Evolutionary conservation across 148 eudicot genomes (phyloP).

Genomic region (Chenopodium suecicum): DNA sequence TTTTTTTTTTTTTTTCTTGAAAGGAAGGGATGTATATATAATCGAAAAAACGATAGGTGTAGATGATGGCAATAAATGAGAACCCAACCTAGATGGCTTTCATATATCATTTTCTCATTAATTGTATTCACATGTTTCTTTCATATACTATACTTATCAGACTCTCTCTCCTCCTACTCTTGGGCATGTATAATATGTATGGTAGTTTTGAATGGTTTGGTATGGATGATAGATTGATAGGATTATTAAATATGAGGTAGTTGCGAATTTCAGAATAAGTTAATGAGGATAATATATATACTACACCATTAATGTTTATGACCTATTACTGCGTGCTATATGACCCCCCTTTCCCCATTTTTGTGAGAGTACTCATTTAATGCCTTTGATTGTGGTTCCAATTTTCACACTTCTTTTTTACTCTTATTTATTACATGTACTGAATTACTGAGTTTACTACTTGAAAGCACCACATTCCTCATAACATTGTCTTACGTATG

Average conservation of each 20-base stretch:
- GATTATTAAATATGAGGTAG: slow-evolving; percentile 25
- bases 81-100: not conserved
- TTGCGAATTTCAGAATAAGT: slow-evolving; percentile 17
- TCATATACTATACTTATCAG: not conserved
- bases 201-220: not conserved
- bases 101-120: slow-evolving; percentile 26
- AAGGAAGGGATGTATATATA: too few species aligned
- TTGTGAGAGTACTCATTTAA: slow-evolving; percentile 8
- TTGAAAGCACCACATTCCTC: not conserved
- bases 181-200: not conserved
- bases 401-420: not conserved
- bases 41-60: not conserved
- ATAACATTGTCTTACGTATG: not conserved
- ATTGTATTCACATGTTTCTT: slow-evolving; percentile 43
- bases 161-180: not conserved
- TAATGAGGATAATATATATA: not conserved
- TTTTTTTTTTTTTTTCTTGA: too few species aligned
- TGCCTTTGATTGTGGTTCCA: slow-evolving; percentile 2
- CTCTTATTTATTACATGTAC: too few species aligned
- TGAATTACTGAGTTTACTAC: not conserved
- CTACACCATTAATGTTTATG: slow-evolving; percentile 9
- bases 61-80: slow-evolving; percentile 13
- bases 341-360: not conserved
- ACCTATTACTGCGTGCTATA: not conserved
- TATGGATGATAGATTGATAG: slow-evolving; percentile 11